These are phyloP conservation scores for Apiotrichum montevideense DNA, from an alignment of 1,284 basidiomycete species.

Conservation along the genomic window DNA sequence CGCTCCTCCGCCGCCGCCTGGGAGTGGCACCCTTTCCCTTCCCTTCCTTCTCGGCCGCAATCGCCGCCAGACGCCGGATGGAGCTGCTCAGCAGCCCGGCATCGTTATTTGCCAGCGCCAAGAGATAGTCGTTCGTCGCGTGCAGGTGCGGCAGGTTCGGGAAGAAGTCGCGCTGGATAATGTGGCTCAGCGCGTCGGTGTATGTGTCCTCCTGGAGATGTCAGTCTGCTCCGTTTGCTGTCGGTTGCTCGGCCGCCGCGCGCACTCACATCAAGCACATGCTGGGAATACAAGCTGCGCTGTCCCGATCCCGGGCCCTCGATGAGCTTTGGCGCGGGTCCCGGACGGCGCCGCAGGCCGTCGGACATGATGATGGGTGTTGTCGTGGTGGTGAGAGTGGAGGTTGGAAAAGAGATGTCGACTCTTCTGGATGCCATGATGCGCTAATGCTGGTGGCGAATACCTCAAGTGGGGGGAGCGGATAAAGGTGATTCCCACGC, in stretches of 20 bases:
- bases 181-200: conserved; percentile 79
- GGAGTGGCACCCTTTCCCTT: conserved; percentile 1
- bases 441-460: neutral
- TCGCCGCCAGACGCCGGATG: conserved; percentile 63
- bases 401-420: neutral
- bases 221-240: conserved; percentile 4
- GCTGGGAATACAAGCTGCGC: conserved; percentile 38
- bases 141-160: conserved; percentile 81
- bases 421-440: too few relatives aligned
- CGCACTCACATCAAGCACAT: conserved; percentile 37
- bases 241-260: conserved; percentile 10
- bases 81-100: conserved; percentile 64
- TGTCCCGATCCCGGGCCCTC: conserved; percentile 33
- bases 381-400: neutral
- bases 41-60: conserved; percentile 47
- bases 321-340: conserved; percentile 24
- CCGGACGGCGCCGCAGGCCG: conserved; percentile 31
- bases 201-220: conserved; percentile 74
- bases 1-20: conserved; percentile 20
- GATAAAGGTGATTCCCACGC: too few relatives aligned
- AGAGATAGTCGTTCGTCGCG: conserved; percentile 75
- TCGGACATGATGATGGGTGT: conserved; percentile 1
- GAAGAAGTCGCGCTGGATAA: conserved; percentile 97
- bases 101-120: conserved; percentile 67
- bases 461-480: too few relatives aligned